phyloP scores from a whole-genome alignment of 768 basidiomycete species.

The Hypsizygus marmoreus region DNA sequence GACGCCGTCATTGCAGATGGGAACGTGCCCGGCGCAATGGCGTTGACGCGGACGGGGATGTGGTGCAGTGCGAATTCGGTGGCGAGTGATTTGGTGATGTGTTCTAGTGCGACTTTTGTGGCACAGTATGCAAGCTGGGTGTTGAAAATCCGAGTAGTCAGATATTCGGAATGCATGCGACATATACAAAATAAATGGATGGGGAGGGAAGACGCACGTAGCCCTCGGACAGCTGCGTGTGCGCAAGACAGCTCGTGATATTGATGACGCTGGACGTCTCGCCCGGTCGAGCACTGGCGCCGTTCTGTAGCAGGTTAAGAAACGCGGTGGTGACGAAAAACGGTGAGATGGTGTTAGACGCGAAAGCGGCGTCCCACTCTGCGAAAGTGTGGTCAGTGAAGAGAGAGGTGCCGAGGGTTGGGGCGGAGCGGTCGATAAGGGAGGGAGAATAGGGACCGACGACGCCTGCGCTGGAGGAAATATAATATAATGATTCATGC shows the following conservation, averaged over 20 bases:
- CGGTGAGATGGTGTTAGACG: conserved; percentile 18
- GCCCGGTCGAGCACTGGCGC: conserved; percentile 13
- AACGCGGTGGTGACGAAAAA: conserved; percentile 29
- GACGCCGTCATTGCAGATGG: conserved; percentile 22
- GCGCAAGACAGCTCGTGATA: conserved; percentile 15
- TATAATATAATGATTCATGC: neutral
- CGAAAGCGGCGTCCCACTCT: conserved; percentile 21
- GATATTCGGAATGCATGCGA: no score
- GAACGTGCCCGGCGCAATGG: conserved; percentile 26
- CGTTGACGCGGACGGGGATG: conserved; percentile 25
- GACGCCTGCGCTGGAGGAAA: neutral
- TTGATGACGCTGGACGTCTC: conserved; percentile 27
- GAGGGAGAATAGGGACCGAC: neutral
- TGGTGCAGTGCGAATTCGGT: conserved; percentile 25
- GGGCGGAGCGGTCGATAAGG: neutral
- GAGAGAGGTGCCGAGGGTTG: conserved; percentile 6
- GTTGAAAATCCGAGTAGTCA: neutral
- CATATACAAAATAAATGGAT: no score
- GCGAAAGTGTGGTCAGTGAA: conserved; percentile 25
- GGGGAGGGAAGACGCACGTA: neutral
- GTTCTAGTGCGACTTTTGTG: conserved; percentile 28
- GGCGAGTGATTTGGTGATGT: conserved; percentile 26
- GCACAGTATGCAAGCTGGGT: conserved; percentile 29
- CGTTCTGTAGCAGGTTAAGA: conserved; percentile 25
- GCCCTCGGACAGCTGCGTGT: conserved; percentile 1